phyloP scores from a whole-genome alignment of 768 basidiomycete species.

The Tylopilus intermedius region DNA sequence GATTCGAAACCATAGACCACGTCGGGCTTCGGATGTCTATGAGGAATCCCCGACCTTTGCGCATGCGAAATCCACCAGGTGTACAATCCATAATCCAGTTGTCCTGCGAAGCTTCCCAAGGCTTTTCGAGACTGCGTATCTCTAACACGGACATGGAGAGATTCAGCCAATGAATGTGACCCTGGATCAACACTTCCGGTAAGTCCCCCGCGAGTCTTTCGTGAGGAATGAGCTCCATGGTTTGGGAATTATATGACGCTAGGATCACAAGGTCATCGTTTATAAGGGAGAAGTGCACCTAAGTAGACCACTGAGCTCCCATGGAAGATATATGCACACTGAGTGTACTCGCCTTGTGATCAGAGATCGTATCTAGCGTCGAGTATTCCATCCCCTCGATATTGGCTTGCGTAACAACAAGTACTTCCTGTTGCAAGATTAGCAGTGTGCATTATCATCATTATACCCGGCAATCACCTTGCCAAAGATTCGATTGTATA shows the following conservation, averaged over 20 bases:
- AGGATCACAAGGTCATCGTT: slow-evolving; percentile 17
- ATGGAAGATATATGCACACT: not conserved
- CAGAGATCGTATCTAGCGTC: slow-evolving; percentile 13
- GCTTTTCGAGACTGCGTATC: slow-evolving; percentile 22
- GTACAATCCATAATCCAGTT: slow-evolving; percentile 8
- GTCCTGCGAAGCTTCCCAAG: slow-evolving; percentile 21
- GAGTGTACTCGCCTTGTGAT: slow-evolving; percentile 15
- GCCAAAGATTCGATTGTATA: slow-evolving; percentile 30
- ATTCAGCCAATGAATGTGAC: slow-evolving; percentile 31
- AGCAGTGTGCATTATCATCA: not conserved
- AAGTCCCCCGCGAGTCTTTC: slow-evolving; percentile 23
- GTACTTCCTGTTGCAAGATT: not conserved
- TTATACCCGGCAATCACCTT: slow-evolving; percentile 20
- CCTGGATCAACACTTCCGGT: slow-evolving; percentile 21
- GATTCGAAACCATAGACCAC: slow-evolving; percentile 24
- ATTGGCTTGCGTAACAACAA: slow-evolving; percentile 18
- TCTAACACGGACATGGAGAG: slow-evolving; percentile 21
- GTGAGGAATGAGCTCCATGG: slow-evolving; percentile 23
- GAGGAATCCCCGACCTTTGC: slow-evolving; percentile 9
- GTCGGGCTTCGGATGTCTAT: slow-evolving; percentile 27
- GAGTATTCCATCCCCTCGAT: slow-evolving; percentile 23
- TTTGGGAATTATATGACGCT: slow-evolving; percentile 6
- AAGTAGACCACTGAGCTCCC: not conserved
- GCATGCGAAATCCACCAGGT: slow-evolving; percentile 4
- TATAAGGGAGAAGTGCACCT: slow-evolving; percentile 26